Conservation (phyloP, 345 rosid species). For the Rubroshorea leprosula region DNA sequence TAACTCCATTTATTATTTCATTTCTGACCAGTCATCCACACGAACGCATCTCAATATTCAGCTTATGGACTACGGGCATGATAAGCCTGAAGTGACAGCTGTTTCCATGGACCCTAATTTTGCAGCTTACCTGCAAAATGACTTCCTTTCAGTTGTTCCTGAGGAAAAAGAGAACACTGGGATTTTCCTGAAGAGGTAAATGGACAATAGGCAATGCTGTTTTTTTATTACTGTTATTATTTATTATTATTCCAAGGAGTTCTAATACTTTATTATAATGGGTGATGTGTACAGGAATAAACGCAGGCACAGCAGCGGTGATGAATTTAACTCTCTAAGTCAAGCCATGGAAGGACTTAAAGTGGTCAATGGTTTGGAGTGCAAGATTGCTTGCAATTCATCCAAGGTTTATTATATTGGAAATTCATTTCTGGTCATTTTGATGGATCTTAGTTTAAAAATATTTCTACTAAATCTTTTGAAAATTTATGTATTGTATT, state of each 20-base stretch:
- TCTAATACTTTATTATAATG: slow-evolving; percentile 13
- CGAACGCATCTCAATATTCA: slow-evolving; percentile 66
- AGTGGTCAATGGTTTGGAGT: slow-evolving; percentile 75
- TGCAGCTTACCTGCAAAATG: slow-evolving; percentile 65
- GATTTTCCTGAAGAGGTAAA: slow-evolving; percentile 73
- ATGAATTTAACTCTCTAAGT: slow-evolving; percentile 32
- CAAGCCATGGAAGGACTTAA: slow-evolving; percentile 50
- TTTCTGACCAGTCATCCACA: slow-evolving; percentile 40
- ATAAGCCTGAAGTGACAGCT: slow-evolving; percentile 88
- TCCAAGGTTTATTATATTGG: slow-evolving; percentile 56
- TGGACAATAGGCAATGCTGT: slow-evolving; percentile 17
- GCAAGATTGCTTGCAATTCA: slow-evolving; percentile 87
- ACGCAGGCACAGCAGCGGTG: slow-evolving; percentile 29
- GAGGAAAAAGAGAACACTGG: slow-evolving; percentile 53
- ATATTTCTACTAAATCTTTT: background rate
- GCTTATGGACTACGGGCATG: slow-evolving; percentile 83
- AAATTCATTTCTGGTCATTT: background rate
- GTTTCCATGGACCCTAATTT: slow-evolving; percentile 80
- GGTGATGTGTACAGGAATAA: slow-evolving; percentile 52
- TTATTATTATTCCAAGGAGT: background rate
- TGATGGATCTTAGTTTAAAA: background rate
- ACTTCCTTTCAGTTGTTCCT: slow-evolving; percentile 56
- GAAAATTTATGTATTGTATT: too few relatives aligned
- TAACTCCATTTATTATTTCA: background rate
- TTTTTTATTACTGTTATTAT: too few relatives aligned